These are phyloP conservation scores for Lindgomyces ingoldianus DNA, from an alignment of 495 filamentous ascomycete species.

Conservation along the genomic window DNA sequence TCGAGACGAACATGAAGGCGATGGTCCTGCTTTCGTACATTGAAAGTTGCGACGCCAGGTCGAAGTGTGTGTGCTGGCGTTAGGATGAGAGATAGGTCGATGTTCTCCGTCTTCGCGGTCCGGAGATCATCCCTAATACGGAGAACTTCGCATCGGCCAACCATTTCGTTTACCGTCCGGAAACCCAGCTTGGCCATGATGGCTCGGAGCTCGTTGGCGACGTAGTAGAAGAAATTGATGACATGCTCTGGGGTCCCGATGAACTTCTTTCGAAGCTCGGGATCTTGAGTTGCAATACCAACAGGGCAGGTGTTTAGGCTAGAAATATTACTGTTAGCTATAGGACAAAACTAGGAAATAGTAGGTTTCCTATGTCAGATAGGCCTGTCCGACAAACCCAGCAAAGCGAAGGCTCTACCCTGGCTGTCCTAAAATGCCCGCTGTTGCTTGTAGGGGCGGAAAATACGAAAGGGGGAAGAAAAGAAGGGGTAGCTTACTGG, in stretches of 20 bases:
- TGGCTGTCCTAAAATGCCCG: no score
- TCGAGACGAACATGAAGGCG: slow-evolving; percentile 90
- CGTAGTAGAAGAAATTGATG: slow-evolving; percentile 99
- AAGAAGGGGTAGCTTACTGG: no score
- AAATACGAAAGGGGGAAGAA: background rate
- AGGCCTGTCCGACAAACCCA: no score
- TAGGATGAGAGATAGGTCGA: slow-evolving; percentile 92
- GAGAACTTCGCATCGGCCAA: slow-evolving; percentile 87
- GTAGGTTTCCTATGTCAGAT: no score
- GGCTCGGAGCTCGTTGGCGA: slow-evolving; percentile 94
- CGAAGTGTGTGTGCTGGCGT: slow-evolving; percentile 95
- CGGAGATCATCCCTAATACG: slow-evolving; percentile 86
- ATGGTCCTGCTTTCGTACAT: slow-evolving; percentile 98
- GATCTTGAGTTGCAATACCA: slow-evolving; percentile 95
- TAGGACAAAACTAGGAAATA: no score
- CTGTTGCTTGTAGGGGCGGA: no score
- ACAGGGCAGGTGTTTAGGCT: slow-evolving; percentile 86
- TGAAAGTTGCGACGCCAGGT: slow-evolving; percentile 96
- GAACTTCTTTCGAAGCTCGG: slow-evolving; percentile 93
- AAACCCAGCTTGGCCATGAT: slow-evolving; percentile 98
- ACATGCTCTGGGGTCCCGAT: slow-evolving; percentile 92
- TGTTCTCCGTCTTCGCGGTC: slow-evolving; percentile 85
- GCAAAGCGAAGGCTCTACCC: no score
- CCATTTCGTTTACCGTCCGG: slow-evolving; percentile 97
- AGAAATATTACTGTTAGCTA: slow-evolving; percentile 27